phyloP scores from a whole-genome alignment of 2,329 filamentous ascomycete genomes.

The Arthrinium phaeospermum region DNA sequence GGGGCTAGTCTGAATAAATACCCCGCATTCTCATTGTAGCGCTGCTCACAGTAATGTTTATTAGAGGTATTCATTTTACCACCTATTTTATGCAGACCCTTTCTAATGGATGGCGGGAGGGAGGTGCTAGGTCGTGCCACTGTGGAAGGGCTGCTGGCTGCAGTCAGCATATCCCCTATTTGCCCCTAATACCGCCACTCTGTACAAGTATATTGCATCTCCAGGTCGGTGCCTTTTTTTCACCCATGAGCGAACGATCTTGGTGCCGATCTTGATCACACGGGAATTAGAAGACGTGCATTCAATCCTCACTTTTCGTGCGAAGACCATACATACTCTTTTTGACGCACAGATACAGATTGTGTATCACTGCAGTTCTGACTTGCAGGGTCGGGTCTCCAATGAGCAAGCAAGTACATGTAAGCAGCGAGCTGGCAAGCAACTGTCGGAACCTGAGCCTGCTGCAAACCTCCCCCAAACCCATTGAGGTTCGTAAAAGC shows the following conservation, averaged over 20 bases:
- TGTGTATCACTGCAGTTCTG: not conserved
- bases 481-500: not conserved
- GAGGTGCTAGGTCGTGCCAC: not conserved
- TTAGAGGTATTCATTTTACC: not conserved
- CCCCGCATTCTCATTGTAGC: not conserved
- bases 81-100: not conserved
- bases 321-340: not conserved
- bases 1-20: not conserved
- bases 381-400: slow-evolving; percentile 3
- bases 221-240: not conserved
- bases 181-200: not conserved
- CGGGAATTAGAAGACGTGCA: not conserved
- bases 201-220: not conserved
- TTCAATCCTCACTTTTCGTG: not conserved
- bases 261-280: not conserved
- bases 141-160: not conserved
- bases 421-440: not conserved
- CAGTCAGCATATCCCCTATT: not conserved
- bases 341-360: not conserved
- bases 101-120: not conserved
- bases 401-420: not conserved
- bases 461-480: not conserved
- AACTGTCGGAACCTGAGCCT: not conserved
- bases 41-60: not conserved
- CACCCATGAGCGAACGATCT: not conserved